Evolutionary conservation across 1,284 basidiomycete genomes (phyloP).

Genomic region (Trichosporon ovoides): DNA sequence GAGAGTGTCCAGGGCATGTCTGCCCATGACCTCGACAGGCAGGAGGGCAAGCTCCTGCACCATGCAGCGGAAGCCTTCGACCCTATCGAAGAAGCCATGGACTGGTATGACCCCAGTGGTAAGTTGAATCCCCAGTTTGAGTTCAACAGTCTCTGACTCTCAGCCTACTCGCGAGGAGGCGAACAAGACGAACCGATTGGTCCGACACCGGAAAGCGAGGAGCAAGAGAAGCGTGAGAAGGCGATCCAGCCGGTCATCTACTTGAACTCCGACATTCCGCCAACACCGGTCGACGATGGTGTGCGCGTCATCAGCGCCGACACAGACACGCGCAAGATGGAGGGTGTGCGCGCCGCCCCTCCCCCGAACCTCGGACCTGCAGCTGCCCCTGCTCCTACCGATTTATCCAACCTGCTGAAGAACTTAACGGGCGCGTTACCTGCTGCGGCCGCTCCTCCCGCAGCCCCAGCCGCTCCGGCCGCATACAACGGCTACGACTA

Average conservation of each 20-base stretch:
- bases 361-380: neutral
- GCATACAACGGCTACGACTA: neutral
- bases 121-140: neutral
- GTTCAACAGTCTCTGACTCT: no score
- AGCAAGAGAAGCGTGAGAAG: slow-evolving; percentile 34
- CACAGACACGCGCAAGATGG: slow-evolving; percentile 9
- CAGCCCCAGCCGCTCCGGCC: neutral
- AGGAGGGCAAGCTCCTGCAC: slow-evolving; percentile 34
- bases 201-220: slow-evolving; percentile 21
- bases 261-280: slow-evolving; percentile 15
- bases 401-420: neutral
- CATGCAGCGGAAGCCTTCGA: slow-evolving; percentile 13
- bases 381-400: neutral
- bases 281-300: slow-evolving; percentile 22
- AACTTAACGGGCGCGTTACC: neutral
- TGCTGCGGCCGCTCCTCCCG: neutral
- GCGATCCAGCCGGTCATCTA: slow-evolving; percentile 28
- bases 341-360: neutral
- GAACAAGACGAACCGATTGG: neutral
- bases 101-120: slow-evolving; percentile 34
- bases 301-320: slow-evolving; percentile 19
- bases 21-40: slow-evolving; percentile 27
- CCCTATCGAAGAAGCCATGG: slow-evolving; percentile 25
- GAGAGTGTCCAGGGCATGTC: slow-evolving; percentile 28
- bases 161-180: slow-evolving; percentile 4